Evolutionary conservation across 1,139 yeast genomes (phyloP).

Genomic region (Magnusiomyces starmeri): DNA sequence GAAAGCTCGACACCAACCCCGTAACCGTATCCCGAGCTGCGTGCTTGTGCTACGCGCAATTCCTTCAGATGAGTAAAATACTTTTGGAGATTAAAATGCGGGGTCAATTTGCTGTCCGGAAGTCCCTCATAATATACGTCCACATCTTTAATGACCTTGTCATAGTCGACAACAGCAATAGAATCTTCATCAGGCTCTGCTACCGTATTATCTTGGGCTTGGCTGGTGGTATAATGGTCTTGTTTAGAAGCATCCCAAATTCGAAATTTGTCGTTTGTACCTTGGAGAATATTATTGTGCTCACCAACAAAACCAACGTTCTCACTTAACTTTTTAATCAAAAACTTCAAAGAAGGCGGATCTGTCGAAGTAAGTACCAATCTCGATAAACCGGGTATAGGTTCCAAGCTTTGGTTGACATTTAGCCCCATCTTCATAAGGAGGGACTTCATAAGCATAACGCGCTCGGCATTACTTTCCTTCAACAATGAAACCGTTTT

Average conservation of each 20-base stretch:
- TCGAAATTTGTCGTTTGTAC: slow-evolving; percentile 13
- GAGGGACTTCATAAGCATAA: slow-evolving; percentile 48
- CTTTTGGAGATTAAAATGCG: slow-evolving; percentile 57
- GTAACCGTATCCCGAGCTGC: slow-evolving; percentile 22
- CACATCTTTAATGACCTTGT: slow-evolving; percentile 48
- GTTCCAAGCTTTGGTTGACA: slow-evolving; percentile 45
- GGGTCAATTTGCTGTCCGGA: slow-evolving; percentile 45
- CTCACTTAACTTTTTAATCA: slow-evolving; percentile 31
- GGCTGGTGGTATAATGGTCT: neutral
- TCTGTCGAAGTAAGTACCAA: slow-evolving; percentile 39
- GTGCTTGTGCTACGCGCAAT: slow-evolving; percentile 25
- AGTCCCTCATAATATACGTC: slow-evolving; percentile 41
- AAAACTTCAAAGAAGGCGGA: slow-evolving; percentile 23
- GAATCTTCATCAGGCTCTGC: neutral
- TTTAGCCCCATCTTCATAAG: slow-evolving; percentile 57
- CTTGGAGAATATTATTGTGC: slow-evolving; percentile 4
- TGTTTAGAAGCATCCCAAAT: slow-evolving; percentile 11
- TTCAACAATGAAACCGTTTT: slow-evolving; percentile 38
- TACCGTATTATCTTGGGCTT: neutral
- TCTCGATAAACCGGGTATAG: slow-evolving; percentile 68
- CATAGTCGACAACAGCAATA: slow-evolving; percentile 38
- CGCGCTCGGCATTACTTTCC: slow-evolving; percentile 43
- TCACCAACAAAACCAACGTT: slow-evolving; percentile 10
- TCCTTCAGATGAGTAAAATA: slow-evolving; percentile 47
- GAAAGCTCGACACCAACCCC: slow-evolving; percentile 21